Conservation (phyloP, 2,329 filamentous ascomycete genomes). For the Pyricularia pennisetigena region DNA sequence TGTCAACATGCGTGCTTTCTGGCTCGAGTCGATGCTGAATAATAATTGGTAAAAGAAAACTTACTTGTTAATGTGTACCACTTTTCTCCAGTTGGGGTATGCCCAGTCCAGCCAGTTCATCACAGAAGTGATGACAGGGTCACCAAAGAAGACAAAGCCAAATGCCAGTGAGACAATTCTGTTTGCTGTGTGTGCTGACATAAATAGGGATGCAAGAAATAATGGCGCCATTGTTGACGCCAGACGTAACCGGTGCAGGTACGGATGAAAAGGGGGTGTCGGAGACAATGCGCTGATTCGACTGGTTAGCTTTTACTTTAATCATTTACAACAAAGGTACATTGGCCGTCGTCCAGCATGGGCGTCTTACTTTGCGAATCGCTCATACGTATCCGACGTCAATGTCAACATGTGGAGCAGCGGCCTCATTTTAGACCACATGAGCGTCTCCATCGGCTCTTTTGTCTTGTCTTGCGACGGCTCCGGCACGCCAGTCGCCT, state of each 20-base stretch:
- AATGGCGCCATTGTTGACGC: background rate
- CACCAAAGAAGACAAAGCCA: background rate
- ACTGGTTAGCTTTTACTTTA: background rate
- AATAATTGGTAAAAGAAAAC: background rate
- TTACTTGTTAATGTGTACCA: background rate
- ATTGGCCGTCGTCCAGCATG: background rate
- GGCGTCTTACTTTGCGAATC: background rate
- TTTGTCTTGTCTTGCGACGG: background rate
- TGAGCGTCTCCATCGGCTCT: background rate
- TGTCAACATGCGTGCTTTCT: background rate
- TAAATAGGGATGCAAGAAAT: background rate
- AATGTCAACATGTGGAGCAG: background rate
- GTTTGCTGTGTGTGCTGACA: background rate
- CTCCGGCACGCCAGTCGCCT: background rate
- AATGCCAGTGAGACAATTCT: background rate
- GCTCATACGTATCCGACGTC: background rate
- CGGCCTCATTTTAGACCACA: background rate
- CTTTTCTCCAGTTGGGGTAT: background rate
- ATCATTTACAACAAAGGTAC: too few relatives aligned
- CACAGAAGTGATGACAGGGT: background rate
- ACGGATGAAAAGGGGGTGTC: background rate
- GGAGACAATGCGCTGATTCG: background rate
- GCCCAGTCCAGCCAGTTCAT: background rate
- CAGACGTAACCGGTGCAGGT: background rate
- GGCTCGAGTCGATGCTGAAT: background rate